phyloP scores from a whole-genome alignment of 116 monocot genomes.

The Papilionanthe hybrid region DNA sequence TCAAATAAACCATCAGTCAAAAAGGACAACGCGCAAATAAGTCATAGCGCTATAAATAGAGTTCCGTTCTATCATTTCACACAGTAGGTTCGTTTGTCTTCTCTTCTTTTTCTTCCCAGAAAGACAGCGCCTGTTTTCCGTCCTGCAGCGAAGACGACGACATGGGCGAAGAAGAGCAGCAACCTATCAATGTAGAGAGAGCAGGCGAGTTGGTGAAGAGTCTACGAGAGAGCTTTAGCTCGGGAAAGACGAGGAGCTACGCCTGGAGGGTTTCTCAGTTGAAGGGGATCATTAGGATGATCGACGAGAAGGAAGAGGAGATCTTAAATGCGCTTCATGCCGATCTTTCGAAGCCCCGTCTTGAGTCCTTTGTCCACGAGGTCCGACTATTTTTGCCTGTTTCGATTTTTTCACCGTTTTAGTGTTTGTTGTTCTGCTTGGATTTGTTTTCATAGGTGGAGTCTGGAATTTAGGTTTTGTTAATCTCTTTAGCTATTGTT shows the following conservation, averaged over 20 bases:
- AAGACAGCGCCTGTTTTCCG: neutral
- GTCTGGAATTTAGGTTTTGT: too few species aligned
- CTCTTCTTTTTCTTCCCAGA: neutral
- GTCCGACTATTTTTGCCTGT: conserved; percentile 10
- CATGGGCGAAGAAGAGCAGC: neutral
- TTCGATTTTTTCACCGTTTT: neutral
- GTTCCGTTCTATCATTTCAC: neutral
- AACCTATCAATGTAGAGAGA: neutral
- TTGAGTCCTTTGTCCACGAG: conserved; percentile 68
- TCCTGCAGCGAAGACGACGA: neutral
- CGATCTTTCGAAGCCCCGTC: conserved; percentile 59
- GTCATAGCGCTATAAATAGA: neutral
- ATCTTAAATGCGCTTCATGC: conserved; percentile 45
- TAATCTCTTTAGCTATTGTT: too few species aligned
- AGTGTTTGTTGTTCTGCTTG: neutral
- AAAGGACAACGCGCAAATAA: neutral
- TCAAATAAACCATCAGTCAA: neutral
- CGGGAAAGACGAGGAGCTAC: conserved; percentile 53
- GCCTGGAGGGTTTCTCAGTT: conserved; percentile 75
- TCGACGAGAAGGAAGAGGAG: conserved; percentile 58
- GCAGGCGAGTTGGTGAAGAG: conserved; percentile 24
- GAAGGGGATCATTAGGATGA: conserved; percentile 35
- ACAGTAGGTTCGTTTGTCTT: neutral
- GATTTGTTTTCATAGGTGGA: neutral
- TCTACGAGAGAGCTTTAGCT: conserved; percentile 40